Evolutionary conservation across 352 stramenopile genomes (phyloP), one percentile per base, ranked within the genome.

Genomic region (Phytopythium cucurbitacearum): DNA sequence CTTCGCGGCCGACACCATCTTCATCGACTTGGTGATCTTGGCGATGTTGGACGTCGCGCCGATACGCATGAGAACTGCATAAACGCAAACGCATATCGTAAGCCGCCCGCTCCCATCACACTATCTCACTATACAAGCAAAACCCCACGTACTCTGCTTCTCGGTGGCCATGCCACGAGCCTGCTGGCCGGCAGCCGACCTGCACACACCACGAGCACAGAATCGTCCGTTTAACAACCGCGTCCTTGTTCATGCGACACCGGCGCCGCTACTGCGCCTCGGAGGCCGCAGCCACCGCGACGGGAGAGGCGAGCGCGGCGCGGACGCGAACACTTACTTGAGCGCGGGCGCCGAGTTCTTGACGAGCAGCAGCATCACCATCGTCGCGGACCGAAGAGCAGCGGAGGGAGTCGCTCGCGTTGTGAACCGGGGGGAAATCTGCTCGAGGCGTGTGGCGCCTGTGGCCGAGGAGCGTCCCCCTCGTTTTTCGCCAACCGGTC

Each of bases 11-110:
- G 96, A 99, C 73, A 99, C 97, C 97, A 99, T 99, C 80, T 99
- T 99, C 97, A 99, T 99, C 51, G 97, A 99, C 76, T 97, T 97
- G 48, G 97, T 99, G 81, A 99, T 99, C 87, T 99, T 99, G 64
- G 93, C 85, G 58, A 99, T 99, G 87, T 99, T 99, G 62, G 97
- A 98, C 36, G 97, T 99, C 16, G 96, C 97, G 56, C 86, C 83
- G 65, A 99, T 99, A 69, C 98, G 95, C 79, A 98, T 97, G 56
- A 90, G 88, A 85, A 91, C 67, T 76, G 57, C 35, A 36, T 0
- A 7, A 7, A 12, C 21, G 40, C 0, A 47, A 7, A 38, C 9
- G 11, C 37, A 59, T 43, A 3, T 59, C 47, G 11, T 38, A 16
- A 34, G n/a, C 3, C 15, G 3, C 32, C 11, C 15, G 21, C 57